phyloP scores from a whole-genome alignment of 148 eudicot species.

The Heliosperma pusillum region DNA sequence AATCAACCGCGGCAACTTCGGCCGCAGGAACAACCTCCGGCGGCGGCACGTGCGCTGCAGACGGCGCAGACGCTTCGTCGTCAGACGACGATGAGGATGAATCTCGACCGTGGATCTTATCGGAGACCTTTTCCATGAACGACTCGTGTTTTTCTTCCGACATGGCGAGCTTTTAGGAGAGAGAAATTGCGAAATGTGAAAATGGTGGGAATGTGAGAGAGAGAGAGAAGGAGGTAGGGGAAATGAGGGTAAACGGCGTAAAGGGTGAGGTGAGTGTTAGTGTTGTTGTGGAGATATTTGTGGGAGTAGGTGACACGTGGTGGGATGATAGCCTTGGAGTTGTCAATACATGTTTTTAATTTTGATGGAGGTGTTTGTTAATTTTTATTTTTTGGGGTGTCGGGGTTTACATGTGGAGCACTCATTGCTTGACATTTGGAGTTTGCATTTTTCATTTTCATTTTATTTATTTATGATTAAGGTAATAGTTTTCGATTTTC shows the following conservation, averaged over 20 bases:
- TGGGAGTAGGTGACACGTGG: conserved; percentile 27
- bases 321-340: conserved; percentile 12
- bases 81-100: conserved; percentile 50
- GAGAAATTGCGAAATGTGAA: not conserved
- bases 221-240: not conserved
- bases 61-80: conserved; percentile 28
- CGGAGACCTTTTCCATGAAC: conserved; percentile 57
- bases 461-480: too few species aligned
- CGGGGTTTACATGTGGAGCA: conserved; percentile 21
- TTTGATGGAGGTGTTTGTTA: too few species aligned
- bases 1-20: conserved; percentile 3
- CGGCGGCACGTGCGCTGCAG: conserved; percentile 30
- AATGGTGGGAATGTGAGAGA: not conserved
- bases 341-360: too few species aligned
- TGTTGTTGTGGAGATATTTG: conserved; percentile 16
- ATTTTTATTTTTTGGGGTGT: conserved; percentile 19
- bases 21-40: conserved; percentile 29
- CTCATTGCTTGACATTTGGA: conserved; percentile 25
- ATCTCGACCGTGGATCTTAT: conserved; percentile 34
- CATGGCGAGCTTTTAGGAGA: conserved; percentile 27
- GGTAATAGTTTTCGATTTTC: too few species aligned
- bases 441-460: too few species aligned
- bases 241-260: not conserved
- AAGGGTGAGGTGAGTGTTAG: too few species aligned
- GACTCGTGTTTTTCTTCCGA: conserved; percentile 50